Base-by-base conservation (phyloP, 208 protist genomes). In the Polymyxa betae region DNA sequence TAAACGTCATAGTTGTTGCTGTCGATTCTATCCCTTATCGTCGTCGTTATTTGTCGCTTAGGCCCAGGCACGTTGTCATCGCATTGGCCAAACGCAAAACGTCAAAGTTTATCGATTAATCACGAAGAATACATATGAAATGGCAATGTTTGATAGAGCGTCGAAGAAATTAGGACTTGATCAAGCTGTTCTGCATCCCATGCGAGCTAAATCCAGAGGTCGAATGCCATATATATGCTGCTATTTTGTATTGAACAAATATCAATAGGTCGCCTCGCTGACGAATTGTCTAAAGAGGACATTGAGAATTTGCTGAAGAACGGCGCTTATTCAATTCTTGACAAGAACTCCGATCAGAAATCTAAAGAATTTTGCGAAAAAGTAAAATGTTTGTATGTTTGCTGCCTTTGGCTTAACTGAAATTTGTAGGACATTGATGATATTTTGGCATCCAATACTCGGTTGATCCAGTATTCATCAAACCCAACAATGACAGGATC, bases 41-140 rank as follows among this genome's bases (percentile, higher is more conserved):
- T 32, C 38, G 12, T 89, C 12, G 29, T 32, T 92, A 91, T 45
- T 1, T 38, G 38, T 72, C 45, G 78, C n/a, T 92, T n/a, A 95
- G 82, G 96, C 89, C 0, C 92, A 95, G 77, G 95, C 95, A 1
- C 95, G 98, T 45, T 96, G 96, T 0, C 98, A 99, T 94, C 94
- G 98, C 32, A 98, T 99, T 0, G 99, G 99, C 45, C 98, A 99
- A 92, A 96, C 92, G 44, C 96, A 94, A 46, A 12, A 72, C 38
- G 93, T 95, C 0, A 95, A 94, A 29, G 95, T 97, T 0, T 97
- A 97, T 92, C 88, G 96, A 35, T 90, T 98, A 1, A 95, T 98
- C n/a, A 96, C 95, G 0, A 82, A 90, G 40, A 92, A 94, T 29
- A 97, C 95, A 0, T 96, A 98, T 88, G 97, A 98, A 92, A 45